Percentiles rank a stretch among this genome's conserved stretches.
These are phyloP conservation scores for Tarenaya hassleriana DNA, from an alignment of 345 rosid genomes.

Conservation along the genomic window DNA sequence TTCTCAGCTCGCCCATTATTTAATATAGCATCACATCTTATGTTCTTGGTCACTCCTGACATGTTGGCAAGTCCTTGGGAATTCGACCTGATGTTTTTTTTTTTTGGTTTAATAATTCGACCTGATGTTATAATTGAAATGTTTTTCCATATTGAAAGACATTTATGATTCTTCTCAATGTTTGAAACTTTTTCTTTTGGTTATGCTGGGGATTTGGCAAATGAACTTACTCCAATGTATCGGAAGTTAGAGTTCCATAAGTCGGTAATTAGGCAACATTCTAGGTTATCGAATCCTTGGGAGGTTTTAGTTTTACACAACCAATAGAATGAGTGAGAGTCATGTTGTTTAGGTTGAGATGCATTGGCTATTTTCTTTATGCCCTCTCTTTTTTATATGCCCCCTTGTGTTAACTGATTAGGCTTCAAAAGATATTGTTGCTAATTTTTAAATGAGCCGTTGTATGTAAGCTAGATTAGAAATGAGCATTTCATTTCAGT, in stretches of 20 bases:
- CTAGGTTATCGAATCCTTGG: neutral
- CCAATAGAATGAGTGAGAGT: constrained; percentile 14
- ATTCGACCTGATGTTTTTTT: constrained; percentile 6
- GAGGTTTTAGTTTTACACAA: constrained; percentile 9
- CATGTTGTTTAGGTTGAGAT: constrained; percentile 7
- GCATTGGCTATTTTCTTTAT: constrained; percentile 14
- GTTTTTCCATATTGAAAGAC: constrained; percentile 4
- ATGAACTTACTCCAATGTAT: neutral
- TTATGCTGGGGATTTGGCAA: constrained; percentile 1
- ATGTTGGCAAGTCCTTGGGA: constrained; percentile 26
- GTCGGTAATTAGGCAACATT: neutral
- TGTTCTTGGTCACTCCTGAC: constrained; percentile 24
- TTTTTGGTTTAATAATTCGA: constrained; percentile 7
- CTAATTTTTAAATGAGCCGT: constrained; percentile 26
- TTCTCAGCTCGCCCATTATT: constrained; percentile 19
- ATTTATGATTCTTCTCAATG: neutral
- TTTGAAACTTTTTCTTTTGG: no score
- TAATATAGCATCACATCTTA: constrained; percentile 6
- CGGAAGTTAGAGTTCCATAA: neutral
- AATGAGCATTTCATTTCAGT: neutral
- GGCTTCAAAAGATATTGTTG: constrained; percentile 24
- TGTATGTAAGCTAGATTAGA: constrained; percentile 18
- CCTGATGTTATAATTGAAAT: no score
- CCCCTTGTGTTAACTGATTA: constrained; percentile 20
- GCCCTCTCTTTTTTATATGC: no score